Base-by-base conservation (phyloP, 2,329 filamentous ascomycete species). In the Sporothrix pseudoabietina region DNA sequence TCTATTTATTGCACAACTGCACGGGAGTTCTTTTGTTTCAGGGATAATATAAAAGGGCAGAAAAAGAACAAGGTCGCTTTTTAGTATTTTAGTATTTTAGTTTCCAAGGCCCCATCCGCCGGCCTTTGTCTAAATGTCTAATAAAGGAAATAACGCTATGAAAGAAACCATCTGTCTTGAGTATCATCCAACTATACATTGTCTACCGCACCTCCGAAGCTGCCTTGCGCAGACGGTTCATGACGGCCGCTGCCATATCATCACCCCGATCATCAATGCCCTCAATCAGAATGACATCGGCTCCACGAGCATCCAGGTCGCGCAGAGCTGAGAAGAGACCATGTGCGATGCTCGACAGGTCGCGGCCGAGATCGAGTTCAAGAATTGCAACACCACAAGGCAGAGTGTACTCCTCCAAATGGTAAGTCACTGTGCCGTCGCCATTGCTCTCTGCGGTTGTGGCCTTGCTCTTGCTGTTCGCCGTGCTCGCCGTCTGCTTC, bases 251-350 rank as follows among this genome's bases (percentile, higher is more conserved):
- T 26, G 94, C 94, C 77, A 96, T 91, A 79, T 96, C 92, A 79
- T 96, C 92, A 44, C 92, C 90, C 74, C 91, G 89, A 74, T 92
- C 92, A 75, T 89, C 85, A 73, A 98, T 92, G 2, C 95, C 95
- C 80, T 99, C 96, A 12, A 98, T 93, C 77, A 94, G 92, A 71
- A 99, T 98, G 26, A 92, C 86, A 79, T 96, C 90, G 4, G 94
- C 94, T 41, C 90, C 88, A 75, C 89, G 86, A 78, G 90, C 88
- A 80, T 99, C 96, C 75, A 99, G 87, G 77, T 94, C 92, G 71
- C 96, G 87, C 71, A 99, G 84, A 1, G 94, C 93, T 14, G 93
- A 93, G 80, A 99, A 99, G 16, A 99, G 84, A 0, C 93, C 92
- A 77, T 94, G 89, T 1, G 96, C 95, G 77, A 99, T 94, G 44